Percentiles rank a stretch among this genome's conserved stretches.
Conservation (phyloP, 257 asterid species). For the Gentiana dahurica region DNA sequence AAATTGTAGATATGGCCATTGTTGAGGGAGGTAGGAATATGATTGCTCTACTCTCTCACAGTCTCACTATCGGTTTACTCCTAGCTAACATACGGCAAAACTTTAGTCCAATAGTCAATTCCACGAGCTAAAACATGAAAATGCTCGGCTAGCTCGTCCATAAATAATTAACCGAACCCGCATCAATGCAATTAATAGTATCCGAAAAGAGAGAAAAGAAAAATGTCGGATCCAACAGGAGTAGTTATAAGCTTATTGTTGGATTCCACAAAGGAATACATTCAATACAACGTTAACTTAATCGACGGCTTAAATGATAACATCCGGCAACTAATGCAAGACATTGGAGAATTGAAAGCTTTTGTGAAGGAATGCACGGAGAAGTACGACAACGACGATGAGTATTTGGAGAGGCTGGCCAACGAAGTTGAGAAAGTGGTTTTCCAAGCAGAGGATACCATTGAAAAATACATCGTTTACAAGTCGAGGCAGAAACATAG, state of each 20-base stretch:
- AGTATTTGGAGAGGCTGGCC: slow-evolving; percentile 3
- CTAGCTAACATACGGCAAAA: too few species aligned
- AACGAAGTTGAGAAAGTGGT: slow-evolving; percentile 2
- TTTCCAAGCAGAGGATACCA: slow-evolving; percentile 17
- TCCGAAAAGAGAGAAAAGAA: too few species aligned
- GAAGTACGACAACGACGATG: slow-evolving; percentile 1
- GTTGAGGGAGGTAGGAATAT: too few species aligned
- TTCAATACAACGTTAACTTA: slow-evolving; percentile 1
- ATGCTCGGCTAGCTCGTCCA: too few species aligned
- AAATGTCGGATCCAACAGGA: too few species aligned
- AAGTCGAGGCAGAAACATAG: slow-evolving; percentile 3
- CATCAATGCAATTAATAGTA: too few species aligned
- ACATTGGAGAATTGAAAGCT: background rate
- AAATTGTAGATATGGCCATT: too few species aligned
- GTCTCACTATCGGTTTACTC: too few species aligned
- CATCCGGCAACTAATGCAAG: background rate
- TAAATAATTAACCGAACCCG: too few species aligned
- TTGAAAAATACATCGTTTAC: slow-evolving; percentile 15
- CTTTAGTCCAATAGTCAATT: too few species aligned
- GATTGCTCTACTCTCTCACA: too few species aligned
- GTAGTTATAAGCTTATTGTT: background rate
- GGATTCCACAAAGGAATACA: background rate
- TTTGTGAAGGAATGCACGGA: slow-evolving; percentile 1
- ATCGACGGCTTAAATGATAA: slow-evolving; percentile 1
- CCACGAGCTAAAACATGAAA: too few species aligned